Conservation (phyloP, 1,139 yeast genomes). For the Nakaseomyces kungkrabaensis region DNA sequence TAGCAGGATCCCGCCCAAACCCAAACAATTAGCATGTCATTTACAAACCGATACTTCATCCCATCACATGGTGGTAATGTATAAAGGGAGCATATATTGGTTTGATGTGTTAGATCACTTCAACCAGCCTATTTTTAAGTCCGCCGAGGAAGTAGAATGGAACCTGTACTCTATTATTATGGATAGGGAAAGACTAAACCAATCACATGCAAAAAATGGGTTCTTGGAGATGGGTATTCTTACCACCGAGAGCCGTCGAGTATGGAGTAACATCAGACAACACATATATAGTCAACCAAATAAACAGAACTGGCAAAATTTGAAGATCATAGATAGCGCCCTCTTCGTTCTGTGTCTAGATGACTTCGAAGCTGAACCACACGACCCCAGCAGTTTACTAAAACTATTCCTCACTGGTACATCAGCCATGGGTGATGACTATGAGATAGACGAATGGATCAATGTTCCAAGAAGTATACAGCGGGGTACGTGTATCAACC, state of each 20-base stretch:
- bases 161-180: slow-evolving; percentile 64
- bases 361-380: slow-evolving; percentile 54
- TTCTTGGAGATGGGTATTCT: slow-evolving; percentile 77
- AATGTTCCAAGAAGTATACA: slow-evolving; percentile 32
- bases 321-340: slow-evolving; percentile 66
- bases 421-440: slow-evolving; percentile 33
- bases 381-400: slow-evolving; percentile 47
- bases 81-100: slow-evolving; percentile 84
- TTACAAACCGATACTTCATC: slow-evolving; percentile 68
- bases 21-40: slow-evolving; percentile 47
- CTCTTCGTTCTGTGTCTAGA: slow-evolving; percentile 72
- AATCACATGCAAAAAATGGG: slow-evolving; percentile 35
- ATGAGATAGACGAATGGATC: slow-evolving; percentile 28
- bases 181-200: slow-evolving; percentile 16
- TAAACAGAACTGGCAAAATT: slow-evolving; percentile 50
- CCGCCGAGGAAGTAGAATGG: slow-evolving; percentile 60
- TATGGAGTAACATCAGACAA: slow-evolving; percentile 68
- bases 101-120: slow-evolving; percentile 70
- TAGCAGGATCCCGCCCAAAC: slow-evolving; percentile 65
- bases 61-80: slow-evolving; percentile 66
- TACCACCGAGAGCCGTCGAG: slow-evolving; percentile 74
- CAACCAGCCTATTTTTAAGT: slow-evolving; percentile 50
- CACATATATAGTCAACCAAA: slow-evolving; percentile 33
- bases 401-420: slow-evolving; percentile 80
- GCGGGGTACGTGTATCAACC: slow-evolving; percentile 85